These are phyloP conservation scores for Eucalyptus victrix DNA, from an alignment of 345 rosid genomes.

Conservation along the genomic window DNA sequence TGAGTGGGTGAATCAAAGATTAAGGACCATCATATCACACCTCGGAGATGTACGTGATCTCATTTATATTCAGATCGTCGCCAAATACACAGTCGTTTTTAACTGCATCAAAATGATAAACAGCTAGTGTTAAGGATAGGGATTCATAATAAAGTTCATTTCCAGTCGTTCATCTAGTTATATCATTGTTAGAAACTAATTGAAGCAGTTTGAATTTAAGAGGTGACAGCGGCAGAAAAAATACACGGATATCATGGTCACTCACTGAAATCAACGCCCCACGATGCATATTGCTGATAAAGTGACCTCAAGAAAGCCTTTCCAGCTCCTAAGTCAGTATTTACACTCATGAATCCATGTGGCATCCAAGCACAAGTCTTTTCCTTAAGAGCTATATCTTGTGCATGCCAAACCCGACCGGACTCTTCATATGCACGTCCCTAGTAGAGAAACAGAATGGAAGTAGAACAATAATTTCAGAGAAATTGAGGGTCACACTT, in stretches of 20 bases:
- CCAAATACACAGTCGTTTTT: constrained; percentile 90
- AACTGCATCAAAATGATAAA: constrained; percentile 22
- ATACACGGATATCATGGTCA: neutral
- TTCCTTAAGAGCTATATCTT: constrained; percentile 70
- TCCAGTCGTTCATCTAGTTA: neutral
- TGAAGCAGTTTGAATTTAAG: neutral
- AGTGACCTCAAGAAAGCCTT: constrained; percentile 85
- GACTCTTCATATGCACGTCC: constrained; percentile 51
- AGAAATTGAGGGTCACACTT: neutral
- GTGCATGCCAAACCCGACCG: constrained; percentile 59
- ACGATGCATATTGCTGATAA: constrained; percentile 66
- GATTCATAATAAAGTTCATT: neutral
- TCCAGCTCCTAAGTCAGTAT: constrained; percentile 65
- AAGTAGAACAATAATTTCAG: neutral
- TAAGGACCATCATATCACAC: constrained; percentile 4
- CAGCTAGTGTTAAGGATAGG: neutral
- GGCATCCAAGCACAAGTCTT: constrained; percentile 90
- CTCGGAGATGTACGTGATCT: constrained; percentile 61
- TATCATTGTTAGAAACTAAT: neutral
- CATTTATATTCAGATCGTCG: constrained; percentile 54
- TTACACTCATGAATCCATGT: constrained; percentile 86
- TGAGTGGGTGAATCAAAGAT: neutral
- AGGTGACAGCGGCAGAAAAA: neutral
- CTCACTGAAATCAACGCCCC: constrained; percentile 97
- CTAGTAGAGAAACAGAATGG: constrained; percentile 14